These are phyloP conservation scores for Penicillium freii DNA, from an alignment of 2,329 filamentous ascomycete species.

Conservation along the genomic window DNA sequence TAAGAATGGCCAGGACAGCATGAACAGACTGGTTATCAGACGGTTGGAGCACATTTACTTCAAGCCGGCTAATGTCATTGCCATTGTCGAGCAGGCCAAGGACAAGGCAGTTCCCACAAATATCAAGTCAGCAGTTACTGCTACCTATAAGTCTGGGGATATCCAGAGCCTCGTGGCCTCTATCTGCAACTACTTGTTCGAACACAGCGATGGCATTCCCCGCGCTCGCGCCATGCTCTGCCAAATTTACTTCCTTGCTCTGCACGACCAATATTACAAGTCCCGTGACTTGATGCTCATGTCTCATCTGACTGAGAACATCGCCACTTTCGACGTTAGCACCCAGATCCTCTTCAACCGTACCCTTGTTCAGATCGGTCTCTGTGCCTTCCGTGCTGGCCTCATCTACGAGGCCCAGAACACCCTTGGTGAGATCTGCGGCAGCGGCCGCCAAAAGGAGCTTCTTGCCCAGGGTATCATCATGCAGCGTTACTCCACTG, in stretches of 20 bases:
- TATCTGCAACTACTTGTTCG: constrained; percentile 93
- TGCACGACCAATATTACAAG: constrained; percentile 97
- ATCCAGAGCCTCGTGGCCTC: constrained; percentile 72
- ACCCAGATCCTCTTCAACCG: constrained; percentile 99
- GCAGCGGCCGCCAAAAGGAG: constrained; percentile 96
- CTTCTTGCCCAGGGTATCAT: constrained; percentile 96
- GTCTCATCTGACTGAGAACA: constrained; percentile 97
- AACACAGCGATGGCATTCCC: constrained; percentile 91
- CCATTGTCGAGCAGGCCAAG: constrained; percentile 88
- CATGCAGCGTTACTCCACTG: constrained; percentile 94
- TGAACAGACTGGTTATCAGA: constrained; percentile 92
- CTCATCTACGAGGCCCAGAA: constrained; percentile 97
- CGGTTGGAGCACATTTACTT: constrained; percentile 97
- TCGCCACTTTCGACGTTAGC: constrained; percentile 92
- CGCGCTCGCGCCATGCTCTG: constrained; percentile 95
- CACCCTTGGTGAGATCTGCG: constrained; percentile 96
- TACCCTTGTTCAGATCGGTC: constrained; percentile 93
- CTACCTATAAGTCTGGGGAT: constrained; percentile 66
- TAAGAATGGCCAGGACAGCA: constrained; percentile 74
- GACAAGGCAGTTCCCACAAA: constrained; percentile 75
- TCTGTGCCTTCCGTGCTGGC: constrained; percentile 96
- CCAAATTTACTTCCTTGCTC: constrained; percentile 96
- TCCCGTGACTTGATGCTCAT: constrained; percentile 99
- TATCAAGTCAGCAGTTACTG: constrained; percentile 77
- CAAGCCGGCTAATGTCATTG: constrained; percentile 92